Conservation (phyloP, 202 grass and related monocot species). For the Alloteropsis angusta region DNA sequence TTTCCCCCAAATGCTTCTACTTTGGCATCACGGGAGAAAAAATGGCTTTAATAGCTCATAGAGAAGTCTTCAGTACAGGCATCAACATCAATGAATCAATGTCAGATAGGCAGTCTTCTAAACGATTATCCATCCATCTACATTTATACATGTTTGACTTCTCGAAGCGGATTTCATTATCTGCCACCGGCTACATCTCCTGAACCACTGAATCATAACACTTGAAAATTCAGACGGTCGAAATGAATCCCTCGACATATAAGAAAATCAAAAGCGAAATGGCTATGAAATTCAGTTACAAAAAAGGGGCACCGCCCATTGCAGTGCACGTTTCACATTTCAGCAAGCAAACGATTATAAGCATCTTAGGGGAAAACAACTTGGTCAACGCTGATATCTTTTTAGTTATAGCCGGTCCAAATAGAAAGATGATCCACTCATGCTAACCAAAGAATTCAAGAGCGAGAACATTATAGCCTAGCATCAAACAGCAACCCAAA, state of each 20-base stretch:
- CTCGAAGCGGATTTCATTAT: background rate
- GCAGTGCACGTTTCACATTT: background rate
- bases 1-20: background rate
- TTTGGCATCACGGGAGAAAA: background rate
- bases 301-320: background rate
- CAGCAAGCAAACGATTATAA: background rate
- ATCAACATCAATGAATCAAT: background rate
- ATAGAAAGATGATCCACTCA: background rate
- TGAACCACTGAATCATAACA: background rate
- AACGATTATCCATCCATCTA: background rate
- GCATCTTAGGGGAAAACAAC: background rate
- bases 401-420: background rate
- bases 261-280: background rate
- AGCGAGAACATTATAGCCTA: background rate
- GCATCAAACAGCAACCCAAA: background rate
- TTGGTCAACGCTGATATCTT: background rate
- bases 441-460: background rate
- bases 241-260: background rate
- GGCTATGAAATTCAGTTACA: background rate
- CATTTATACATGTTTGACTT: slow-evolving; percentile 19
- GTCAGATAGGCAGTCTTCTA: background rate
- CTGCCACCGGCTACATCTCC: background rate
- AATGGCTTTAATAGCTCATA: background rate
- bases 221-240: background rate
- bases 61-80: background rate